phyloP scores from a whole-genome alignment of 2,329 filamentous ascomycete species.

The Dactylonectria macrodidyma region DNA sequence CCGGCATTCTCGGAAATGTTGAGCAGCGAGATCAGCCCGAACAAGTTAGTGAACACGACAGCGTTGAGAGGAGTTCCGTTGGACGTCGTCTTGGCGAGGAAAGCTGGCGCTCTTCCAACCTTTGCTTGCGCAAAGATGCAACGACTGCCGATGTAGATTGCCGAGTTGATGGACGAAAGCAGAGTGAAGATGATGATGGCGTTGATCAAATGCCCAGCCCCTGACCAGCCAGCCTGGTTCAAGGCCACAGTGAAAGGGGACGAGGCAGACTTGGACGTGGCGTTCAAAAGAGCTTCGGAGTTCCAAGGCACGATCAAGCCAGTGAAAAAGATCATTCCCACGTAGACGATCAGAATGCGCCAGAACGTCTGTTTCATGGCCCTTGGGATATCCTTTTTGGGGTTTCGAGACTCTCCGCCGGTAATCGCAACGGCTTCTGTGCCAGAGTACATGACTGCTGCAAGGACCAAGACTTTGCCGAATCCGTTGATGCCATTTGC shows the following conservation, averaged over 20 bases:
- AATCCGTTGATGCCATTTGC: slow-evolving; percentile 33
- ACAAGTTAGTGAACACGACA: slow-evolving; percentile 19
- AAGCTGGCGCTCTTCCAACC: slow-evolving; percentile 5
- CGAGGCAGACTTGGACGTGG: slow-evolving; percentile 14
- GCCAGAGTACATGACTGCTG: slow-evolving; percentile 33
- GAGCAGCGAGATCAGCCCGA: slow-evolving; percentile 13
- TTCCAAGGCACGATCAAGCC: slow-evolving; percentile 21
- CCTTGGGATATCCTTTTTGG: slow-evolving; percentile 23
- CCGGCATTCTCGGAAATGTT: slow-evolving; percentile 23
- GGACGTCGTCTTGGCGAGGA: slow-evolving; percentile 10
- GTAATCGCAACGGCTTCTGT: slow-evolving; percentile 29
- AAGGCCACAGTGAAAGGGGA: slow-evolving; percentile 21
- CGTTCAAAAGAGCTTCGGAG: slow-evolving; percentile 17
- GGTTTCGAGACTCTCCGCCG: slow-evolving; percentile 20
- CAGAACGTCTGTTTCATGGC: slow-evolving; percentile 26
- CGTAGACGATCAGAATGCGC: slow-evolving; percentile 20
- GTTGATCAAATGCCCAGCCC: slow-evolving; percentile 23
- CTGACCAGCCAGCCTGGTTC: slow-evolving; percentile 24
- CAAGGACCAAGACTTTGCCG: slow-evolving; percentile 30
- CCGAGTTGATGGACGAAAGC: slow-evolving; percentile 15
- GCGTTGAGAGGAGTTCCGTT: slow-evolving; percentile 19
- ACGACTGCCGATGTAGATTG: slow-evolving; percentile 19
- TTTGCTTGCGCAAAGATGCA: slow-evolving; percentile 20
- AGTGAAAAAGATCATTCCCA: slow-evolving; percentile 21
- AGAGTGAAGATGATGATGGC: slow-evolving; percentile 19